Percentiles rank a stretch among this genome's conserved stretches.
These are phyloP conservation scores for Malbranchea cinnamomea DNA, from an alignment of 2,329 filamentous ascomycete genomes.

Conservation along the genomic window DNA sequence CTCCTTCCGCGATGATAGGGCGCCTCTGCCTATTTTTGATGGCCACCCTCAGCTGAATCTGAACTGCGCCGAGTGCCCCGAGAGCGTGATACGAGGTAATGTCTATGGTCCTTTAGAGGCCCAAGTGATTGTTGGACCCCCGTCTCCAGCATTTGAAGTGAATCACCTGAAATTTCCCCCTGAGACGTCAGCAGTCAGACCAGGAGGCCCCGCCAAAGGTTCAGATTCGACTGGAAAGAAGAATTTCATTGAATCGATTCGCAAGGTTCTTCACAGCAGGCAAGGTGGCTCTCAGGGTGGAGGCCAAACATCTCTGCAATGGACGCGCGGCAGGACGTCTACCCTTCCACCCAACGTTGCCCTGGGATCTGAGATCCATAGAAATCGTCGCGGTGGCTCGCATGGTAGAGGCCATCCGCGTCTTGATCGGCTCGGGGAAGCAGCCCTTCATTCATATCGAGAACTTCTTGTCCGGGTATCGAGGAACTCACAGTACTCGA, in stretches of 20 bases:
- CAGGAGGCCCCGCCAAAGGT: conserved; percentile 1
- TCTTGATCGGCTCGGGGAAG: conserved; percentile 70
- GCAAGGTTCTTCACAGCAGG: conserved; percentile 58
- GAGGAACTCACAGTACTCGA: conserved; percentile 11
- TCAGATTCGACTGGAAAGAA: conserved; percentile 52
- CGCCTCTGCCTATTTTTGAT: conserved; percentile 36
- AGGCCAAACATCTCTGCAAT: not conserved
- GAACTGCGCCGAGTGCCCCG: too few relatives aligned
- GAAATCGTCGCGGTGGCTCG: conserved; percentile 22
- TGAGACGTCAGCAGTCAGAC: conserved; percentile 14
- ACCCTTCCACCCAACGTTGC: conserved; percentile 30
- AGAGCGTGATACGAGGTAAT: conserved; percentile 76
- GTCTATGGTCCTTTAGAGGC: conserved; percentile 69
- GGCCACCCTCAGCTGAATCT: too few relatives aligned
- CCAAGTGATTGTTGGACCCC: conserved; percentile 53
- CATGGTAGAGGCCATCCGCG: conserved; percentile 40
- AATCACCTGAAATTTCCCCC: too few relatives aligned
- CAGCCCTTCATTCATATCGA: conserved; percentile 64
- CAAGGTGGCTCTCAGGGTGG: conserved; percentile 18
- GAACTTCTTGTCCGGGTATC: conserved; percentile 54
- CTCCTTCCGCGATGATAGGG: conserved; percentile 56
- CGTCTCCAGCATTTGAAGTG: conserved; percentile 28
- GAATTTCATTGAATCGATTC: conserved; percentile 72
- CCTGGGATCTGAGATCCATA: conserved; percentile 30
- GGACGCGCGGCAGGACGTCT: conserved; percentile 24